Evolutionary conservation across 148 eudicot genomes (phyloP).

Genomic region (Amaranthus palmeri): DNA sequence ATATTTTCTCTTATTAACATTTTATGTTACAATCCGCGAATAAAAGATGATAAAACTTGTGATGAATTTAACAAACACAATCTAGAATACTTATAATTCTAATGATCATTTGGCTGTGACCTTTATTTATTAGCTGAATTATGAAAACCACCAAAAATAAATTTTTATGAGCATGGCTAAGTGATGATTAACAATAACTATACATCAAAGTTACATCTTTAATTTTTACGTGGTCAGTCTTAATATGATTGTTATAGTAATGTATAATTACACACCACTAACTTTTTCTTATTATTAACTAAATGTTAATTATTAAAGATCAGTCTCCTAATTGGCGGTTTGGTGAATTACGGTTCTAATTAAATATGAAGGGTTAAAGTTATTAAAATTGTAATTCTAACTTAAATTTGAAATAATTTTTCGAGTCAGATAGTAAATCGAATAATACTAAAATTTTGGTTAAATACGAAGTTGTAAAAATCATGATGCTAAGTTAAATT

Average conservation of each 20-base stretch:
- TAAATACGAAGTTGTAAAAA: no score
- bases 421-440: no score
- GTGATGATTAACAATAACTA: constrained; percentile 3
- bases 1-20: background rate
- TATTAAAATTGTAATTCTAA: no score
- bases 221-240: constrained; percentile 4
- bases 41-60: background rate
- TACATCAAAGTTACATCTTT: background rate
- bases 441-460: no score
- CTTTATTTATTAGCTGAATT: background rate
- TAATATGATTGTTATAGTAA: background rate
- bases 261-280: constrained; percentile 5
- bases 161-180: background rate
- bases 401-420: no score
- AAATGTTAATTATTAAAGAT: background rate
- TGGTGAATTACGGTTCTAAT: background rate
- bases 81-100: background rate
- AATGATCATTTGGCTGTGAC: background rate
- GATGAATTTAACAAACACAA: background rate
- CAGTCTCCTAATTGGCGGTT: background rate
- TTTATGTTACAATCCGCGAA: background rate
- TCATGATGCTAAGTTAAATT: no score
- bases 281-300: background rate
- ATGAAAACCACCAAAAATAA: constrained; percentile 13
- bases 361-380: background rate